Conservation (phyloP, 176 grass and related monocot genomes). For the Oryza officinalis region DNA sequence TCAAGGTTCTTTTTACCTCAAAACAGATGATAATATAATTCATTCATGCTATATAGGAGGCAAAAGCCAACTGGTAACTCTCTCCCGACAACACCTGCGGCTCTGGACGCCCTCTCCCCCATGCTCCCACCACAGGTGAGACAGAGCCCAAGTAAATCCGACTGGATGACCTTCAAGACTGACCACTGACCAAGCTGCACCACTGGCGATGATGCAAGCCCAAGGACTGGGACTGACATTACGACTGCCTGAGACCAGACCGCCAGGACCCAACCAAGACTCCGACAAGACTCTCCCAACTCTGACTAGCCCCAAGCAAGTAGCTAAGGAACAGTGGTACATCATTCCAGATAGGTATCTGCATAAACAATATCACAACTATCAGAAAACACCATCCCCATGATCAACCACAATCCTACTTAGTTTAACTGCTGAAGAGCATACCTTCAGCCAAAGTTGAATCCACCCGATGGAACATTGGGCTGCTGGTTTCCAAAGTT, state of each 20-base stretch:
- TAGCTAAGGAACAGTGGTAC: constrained; percentile 54
- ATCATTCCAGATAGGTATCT: constrained; percentile 44
- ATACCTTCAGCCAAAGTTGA: constrained; percentile 77
- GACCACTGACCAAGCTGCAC: constrained; percentile 58
- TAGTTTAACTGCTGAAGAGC: neutral
- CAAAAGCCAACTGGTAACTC: constrained; percentile 38
- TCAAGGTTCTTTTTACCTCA: constrained; percentile 59
- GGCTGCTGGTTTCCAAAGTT: constrained; percentile 64
- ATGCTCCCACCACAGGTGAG: constrained; percentile 45
- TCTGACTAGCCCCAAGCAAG: constrained; percentile 55
- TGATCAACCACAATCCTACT: neutral
- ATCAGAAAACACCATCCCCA: constrained; percentile 28
- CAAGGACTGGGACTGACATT: constrained; percentile 51
- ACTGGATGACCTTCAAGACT: constrained; percentile 53
- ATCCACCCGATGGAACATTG: constrained; percentile 67
- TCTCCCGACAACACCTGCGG: constrained; percentile 42
- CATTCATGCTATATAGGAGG: constrained; percentile 63
- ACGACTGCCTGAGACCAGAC: constrained; percentile 66
- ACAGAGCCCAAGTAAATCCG: constrained; percentile 43
- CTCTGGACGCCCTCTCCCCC: constrained; percentile 25
- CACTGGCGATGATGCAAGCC: constrained; percentile 41
- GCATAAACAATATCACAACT: constrained; percentile 30
- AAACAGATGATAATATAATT: constrained; percentile 50
- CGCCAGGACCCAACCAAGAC: constrained; percentile 62
- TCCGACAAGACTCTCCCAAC: constrained; percentile 61